Percentiles rank a stretch among this genome's conserved stretches.
Evolutionary conservation across 2,329 filamentous ascomycete species (phyloP).

Genomic region (Aspergillus glaucus): DNA sequence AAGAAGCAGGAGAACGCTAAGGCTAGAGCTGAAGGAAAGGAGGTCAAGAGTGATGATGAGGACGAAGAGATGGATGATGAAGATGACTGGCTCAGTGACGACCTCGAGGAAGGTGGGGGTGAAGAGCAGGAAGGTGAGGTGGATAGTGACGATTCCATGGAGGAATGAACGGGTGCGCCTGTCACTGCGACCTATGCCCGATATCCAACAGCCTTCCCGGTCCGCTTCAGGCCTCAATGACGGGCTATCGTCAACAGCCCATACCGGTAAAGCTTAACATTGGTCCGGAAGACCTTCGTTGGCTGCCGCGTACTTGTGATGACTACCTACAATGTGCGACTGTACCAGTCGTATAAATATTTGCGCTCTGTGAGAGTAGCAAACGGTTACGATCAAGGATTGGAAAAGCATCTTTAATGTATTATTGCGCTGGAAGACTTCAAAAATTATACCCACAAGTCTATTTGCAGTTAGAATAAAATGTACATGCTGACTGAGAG

Average conservation of each 20-base stretch:
- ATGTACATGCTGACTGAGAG: neutral
- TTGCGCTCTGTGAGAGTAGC: too few relatives aligned
- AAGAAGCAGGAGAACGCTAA: slow-evolving; percentile 64
- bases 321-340: too few relatives aligned
- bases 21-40: slow-evolving; percentile 36
- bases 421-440: neutral
- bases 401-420: too few relatives aligned
- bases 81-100: slow-evolving; percentile 49
- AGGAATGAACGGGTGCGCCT: slow-evolving; percentile 27
- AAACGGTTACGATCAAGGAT: too few relatives aligned
- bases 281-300: too few relatives aligned
- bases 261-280: too few relatives aligned
- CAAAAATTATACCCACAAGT: slow-evolving; percentile 10
- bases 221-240: too few relatives aligned
- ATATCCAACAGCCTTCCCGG: too few relatives aligned
- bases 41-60: slow-evolving; percentile 40
- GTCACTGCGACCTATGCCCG: neutral
- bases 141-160: slow-evolving; percentile 36
- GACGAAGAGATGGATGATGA: slow-evolving; percentile 49
- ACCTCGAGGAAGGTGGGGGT: slow-evolving; percentile 41
- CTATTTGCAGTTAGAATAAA: neutral
- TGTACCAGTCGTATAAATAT: too few relatives aligned
- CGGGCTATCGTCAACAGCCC: too few relatives aligned
- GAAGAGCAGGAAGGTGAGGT: slow-evolving; percentile 30
- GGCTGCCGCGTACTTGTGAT: too few relatives aligned